Evolutionary conservation across 768 basidiomycete species (phyloP).

Genomic region (Lanmaoa rubissima): DNA sequence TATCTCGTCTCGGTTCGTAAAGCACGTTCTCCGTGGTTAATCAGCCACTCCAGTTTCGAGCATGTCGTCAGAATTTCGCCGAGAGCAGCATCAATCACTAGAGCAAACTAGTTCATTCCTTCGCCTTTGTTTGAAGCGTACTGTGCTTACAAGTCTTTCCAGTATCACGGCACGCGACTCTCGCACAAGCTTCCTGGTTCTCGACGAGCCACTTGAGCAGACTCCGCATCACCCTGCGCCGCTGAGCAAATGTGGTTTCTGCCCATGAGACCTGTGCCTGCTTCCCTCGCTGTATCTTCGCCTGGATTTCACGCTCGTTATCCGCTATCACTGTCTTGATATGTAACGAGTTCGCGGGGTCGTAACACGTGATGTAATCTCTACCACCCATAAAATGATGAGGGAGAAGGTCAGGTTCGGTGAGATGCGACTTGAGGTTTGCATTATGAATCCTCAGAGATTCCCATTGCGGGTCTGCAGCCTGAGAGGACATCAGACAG

Average conservation of each 20-base stretch:
- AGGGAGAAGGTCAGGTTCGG: slow-evolving; percentile 53
- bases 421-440: slow-evolving; percentile 62
- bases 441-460: slow-evolving; percentile 55
- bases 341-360: slow-evolving; percentile 86
- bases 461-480: slow-evolving; percentile 58
- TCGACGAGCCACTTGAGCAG: slow-evolving; percentile 90
- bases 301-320: slow-evolving; percentile 62
- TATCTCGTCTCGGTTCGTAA: slow-evolving; percentile 72
- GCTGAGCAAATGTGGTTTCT: slow-evolving; percentile 69
- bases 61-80: slow-evolving; percentile 96
- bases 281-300: slow-evolving; percentile 66
- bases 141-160: slow-evolving; percentile 83
- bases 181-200: slow-evolving; percentile 83
- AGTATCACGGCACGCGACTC: slow-evolving; percentile 89
- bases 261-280: slow-evolving; percentile 74
- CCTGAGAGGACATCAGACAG: slow-evolving; percentile 36
- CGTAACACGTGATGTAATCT: slow-evolving; percentile 85
- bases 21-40: slow-evolving; percentile 78
- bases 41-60: slow-evolving; percentile 90
- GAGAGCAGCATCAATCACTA: slow-evolving; percentile 90
- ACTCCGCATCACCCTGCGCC: slow-evolving; percentile 81
- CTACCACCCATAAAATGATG: slow-evolving; percentile 43
- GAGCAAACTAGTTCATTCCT: slow-evolving; percentile 2
- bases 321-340: slow-evolving; percentile 78
- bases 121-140: background rate